Evolutionary conservation across 139 green algal genomes (phyloP).

Genomic region (Desmodesmus armatus): DNA sequence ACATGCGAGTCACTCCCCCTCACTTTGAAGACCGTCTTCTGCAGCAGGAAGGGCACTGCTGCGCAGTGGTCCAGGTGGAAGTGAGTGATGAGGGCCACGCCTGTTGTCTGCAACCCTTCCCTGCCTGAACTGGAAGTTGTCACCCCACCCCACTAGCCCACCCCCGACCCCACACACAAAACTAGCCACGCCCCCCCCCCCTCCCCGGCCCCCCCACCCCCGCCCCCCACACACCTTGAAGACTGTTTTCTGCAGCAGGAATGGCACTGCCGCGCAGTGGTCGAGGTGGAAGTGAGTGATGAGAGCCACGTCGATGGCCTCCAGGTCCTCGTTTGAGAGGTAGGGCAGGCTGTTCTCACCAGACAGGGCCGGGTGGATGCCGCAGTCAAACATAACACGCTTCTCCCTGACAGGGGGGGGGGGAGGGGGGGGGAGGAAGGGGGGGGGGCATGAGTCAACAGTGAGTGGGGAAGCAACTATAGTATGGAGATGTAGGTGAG

Average conservation of each 20-base stretch:
- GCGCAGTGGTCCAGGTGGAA: conserved; percentile 99
- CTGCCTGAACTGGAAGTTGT: too few species aligned
- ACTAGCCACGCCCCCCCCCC: not conserved
- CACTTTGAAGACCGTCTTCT: conserved; percentile 90
- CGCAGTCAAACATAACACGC: conserved; percentile 95
- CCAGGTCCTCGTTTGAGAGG: conserved; percentile 91
- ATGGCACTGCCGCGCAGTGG: conserved; percentile 96
- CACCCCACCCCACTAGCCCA: not conserved
- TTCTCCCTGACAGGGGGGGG: too few species aligned
- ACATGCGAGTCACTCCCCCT: too few species aligned
- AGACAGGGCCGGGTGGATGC: conserved; percentile 94
- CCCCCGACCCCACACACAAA: not conserved
- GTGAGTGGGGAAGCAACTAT: too few species aligned
- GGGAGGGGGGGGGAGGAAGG: too few species aligned
- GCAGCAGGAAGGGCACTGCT: conserved; percentile 92
- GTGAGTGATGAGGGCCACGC: conserved; percentile 97
- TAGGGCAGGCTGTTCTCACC: conserved; percentile 90
- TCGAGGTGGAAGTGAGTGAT: conserved; percentile 99
- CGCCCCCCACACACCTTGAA: conserved; percentile 75
- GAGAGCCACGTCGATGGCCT: conserved; percentile 89
- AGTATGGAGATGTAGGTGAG: too few species aligned
- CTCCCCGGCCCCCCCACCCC: not conserved
- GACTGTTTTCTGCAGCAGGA: conserved; percentile 87
- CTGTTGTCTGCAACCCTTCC: conserved; percentile 46
- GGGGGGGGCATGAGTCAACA: too few species aligned